Percentiles rank a stretch among this genome's conserved stretches.
phyloP scores from a whole-genome alignment of 768 basidiomycete genomes.

The Russula virescens region DNA sequence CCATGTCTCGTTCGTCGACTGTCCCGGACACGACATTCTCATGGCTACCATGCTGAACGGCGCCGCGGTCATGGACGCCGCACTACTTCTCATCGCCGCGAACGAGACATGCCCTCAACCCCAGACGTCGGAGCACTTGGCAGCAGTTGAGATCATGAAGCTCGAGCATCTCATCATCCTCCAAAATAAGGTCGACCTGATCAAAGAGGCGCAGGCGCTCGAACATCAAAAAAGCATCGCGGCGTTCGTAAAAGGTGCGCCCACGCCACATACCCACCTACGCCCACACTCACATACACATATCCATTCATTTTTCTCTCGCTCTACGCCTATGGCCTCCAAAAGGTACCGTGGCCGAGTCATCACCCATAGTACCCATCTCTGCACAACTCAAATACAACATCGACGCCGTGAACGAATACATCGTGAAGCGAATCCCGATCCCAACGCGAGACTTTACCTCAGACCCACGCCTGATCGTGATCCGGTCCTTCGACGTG shows the following conservation, averaged over 20 bases:
- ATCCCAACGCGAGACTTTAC: constrained; percentile 92
- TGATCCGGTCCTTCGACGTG: constrained; percentile 99
- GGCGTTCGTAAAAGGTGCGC: constrained; percentile 86
- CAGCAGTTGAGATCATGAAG: constrained; percentile 99
- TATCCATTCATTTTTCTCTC: too few species aligned
- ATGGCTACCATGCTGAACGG: constrained; percentile 99
- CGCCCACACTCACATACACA: too few species aligned
- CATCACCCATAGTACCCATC: constrained; percentile 97
- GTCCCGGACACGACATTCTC: constrained; percentile 97
- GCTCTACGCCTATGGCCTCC: too few species aligned
- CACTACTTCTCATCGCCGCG: constrained; percentile 88
- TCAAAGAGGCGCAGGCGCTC: constrained; percentile 88
- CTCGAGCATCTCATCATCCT: constrained; percentile 95
- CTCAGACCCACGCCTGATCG: constrained; percentile 88
- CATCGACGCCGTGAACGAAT: constrained; percentile 98
- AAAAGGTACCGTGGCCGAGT: constrained; percentile 97
- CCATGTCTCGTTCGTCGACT: constrained; percentile 98
- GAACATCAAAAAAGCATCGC: constrained; percentile 96
- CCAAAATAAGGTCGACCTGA: constrained; percentile 98
- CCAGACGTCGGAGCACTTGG: constrained; percentile 97
- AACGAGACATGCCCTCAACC: constrained; percentile 99
- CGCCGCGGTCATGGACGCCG: constrained; percentile 99
- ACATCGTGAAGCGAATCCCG: constrained; percentile 95
- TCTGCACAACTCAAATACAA: constrained; percentile 99
- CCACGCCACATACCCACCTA: too few species aligned